Conservation (phyloP, 2,329 filamentous ascomycete genomes). For the Colletotrichum sp. region DNA sequence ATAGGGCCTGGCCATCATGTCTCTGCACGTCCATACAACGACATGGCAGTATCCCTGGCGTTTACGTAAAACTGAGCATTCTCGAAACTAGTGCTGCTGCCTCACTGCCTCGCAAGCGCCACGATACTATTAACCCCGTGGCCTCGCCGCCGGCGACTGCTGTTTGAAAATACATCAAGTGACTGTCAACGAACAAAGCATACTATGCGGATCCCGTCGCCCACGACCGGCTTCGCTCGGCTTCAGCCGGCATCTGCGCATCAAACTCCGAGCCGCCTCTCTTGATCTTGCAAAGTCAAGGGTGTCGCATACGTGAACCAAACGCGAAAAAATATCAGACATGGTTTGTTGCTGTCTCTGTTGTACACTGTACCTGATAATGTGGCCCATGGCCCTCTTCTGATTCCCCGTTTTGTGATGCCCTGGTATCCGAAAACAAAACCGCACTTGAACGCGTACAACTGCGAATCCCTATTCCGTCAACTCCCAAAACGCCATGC, state of each 20-base stretch:
- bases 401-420: background rate
- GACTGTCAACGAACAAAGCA: background rate
- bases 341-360: background rate
- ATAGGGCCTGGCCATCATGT: background rate
- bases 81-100: background rate
- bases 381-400: background rate
- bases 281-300: background rate
- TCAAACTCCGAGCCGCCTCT: background rate
- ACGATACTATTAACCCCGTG: background rate
- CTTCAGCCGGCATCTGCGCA: background rate
- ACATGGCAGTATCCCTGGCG: background rate
- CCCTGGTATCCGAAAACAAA: conserved; percentile 2
- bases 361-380: background rate
- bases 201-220: background rate
- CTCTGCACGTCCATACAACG: background rate
- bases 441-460: background rate
- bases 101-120: background rate
- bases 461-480: rapidly evolving
- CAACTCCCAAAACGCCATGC: conserved; percentile 4
- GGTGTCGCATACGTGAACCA: background rate
- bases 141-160: background rate
- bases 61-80: background rate
- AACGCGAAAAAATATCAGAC: background rate
- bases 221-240: background rate
- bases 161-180: background rate